Percentiles rank a stretch among this genome's conserved stretches.
Conservation (phyloP, 169 alveolate genomes). For the Plasmodium chabaudi region DNA sequence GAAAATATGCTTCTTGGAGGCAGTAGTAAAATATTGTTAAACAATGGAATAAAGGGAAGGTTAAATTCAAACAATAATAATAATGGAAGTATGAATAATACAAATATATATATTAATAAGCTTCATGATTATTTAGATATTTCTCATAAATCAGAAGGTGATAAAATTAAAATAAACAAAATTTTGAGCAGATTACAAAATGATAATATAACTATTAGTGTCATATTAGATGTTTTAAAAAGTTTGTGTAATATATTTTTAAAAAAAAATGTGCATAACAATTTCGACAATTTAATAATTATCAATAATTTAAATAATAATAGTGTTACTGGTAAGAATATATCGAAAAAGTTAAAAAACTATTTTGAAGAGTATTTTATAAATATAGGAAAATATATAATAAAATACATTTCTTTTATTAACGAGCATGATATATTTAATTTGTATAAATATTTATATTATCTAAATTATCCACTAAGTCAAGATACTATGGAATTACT, state of each 20-base stretch:
- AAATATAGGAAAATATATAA: constrained; percentile 48
- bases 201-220: constrained; percentile 46
- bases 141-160: constrained; percentile 54
- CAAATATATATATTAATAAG: constrained; percentile 58
- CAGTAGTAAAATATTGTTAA: neutral
- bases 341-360: constrained; percentile 23
- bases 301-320: neutral
- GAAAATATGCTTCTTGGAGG: neutral
- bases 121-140: constrained; percentile 63
- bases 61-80: neutral
- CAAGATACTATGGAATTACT: constrained; percentile 29
- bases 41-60: neutral
- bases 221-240: constrained; percentile 55
- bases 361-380: constrained; percentile 64
- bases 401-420: constrained; percentile 35
- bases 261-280: constrained; percentile 18
- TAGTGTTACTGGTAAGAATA: constrained; percentile 7
- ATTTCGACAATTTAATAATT: constrained; percentile 16
- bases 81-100: neutral
- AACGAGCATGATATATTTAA: constrained; percentile 45
- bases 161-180: constrained; percentile 60
- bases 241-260: constrained; percentile 38
- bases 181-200: constrained; percentile 42
- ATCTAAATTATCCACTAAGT: constrained; percentile 38
- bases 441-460: constrained; percentile 53